Conservation (phyloP, 176 grass and related monocot species). For the Panicum miliaceum region DNA sequence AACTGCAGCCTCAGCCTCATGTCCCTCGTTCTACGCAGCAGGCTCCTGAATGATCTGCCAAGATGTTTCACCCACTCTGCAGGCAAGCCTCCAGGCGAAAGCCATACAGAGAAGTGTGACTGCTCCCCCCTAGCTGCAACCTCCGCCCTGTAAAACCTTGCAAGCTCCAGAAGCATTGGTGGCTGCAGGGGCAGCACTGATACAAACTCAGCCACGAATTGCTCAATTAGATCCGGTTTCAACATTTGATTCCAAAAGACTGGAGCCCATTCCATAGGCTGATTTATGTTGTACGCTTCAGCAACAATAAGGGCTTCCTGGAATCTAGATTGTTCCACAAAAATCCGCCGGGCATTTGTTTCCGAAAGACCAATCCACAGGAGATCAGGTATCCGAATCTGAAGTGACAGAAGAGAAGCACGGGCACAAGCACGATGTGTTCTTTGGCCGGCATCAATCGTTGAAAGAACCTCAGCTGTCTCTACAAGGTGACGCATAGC, state of each 20-base stretch:
- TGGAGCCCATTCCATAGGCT: slow-evolving; percentile 87
- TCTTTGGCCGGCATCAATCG: slow-evolving; percentile 83
- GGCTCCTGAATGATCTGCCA: slow-evolving; percentile 82
- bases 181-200: slow-evolving; percentile 82
- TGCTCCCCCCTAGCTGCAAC: slow-evolving; percentile 94
- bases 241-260: slow-evolving; percentile 92
- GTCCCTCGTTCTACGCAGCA: slow-evolving; percentile 80
- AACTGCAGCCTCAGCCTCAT: slow-evolving; percentile 85
- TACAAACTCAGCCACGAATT: slow-evolving; percentile 87
- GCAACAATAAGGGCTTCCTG: slow-evolving; percentile 96
- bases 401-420: slow-evolving; percentile 85
- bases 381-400: slow-evolving; percentile 90
- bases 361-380: slow-evolving; percentile 86
- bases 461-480: slow-evolving; percentile 83
- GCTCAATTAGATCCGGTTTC: slow-evolving; percentile 87
- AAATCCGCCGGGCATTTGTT: slow-evolving; percentile 68
- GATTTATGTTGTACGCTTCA: slow-evolving; percentile 87
- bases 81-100: slow-evolving; percentile 88
- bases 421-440: slow-evolving; percentile 79
- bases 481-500: slow-evolving; percentile 88
- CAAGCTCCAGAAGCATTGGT: slow-evolving; percentile 78
- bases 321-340: slow-evolving; percentile 91
- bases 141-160: slow-evolving; percentile 86
- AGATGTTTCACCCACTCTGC: slow-evolving; percentile 96
- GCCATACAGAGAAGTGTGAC: slow-evolving; percentile 89